Conservation (phyloP, 495 filamentous ascomycete species). For the Wilcoxina mikolae region DNA sequence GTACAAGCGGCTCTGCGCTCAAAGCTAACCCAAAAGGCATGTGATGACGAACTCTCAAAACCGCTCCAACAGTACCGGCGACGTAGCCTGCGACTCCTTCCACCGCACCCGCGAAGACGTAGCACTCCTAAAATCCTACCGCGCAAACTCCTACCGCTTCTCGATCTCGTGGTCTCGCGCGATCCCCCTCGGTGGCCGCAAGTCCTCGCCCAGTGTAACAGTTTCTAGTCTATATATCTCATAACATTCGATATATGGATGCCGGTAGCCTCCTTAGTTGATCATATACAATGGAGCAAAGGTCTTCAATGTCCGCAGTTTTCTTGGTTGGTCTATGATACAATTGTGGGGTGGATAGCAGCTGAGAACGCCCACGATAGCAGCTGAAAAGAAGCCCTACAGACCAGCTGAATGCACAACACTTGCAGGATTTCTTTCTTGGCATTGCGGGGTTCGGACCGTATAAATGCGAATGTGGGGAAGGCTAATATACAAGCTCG, state of each 20-base stretch:
- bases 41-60: no score
- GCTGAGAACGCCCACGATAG: no score
- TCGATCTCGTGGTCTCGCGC: slow-evolving; percentile 31
- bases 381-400: no score
- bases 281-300: slow-evolving; percentile 40
- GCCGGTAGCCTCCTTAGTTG: slow-evolving; percentile 39
- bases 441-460: not conserved
- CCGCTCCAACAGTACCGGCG: slow-evolving; percentile 24
- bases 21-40: no score
- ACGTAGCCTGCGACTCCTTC: slow-evolving; percentile 29
- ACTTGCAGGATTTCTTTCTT: not conserved
- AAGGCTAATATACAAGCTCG: not conserved
- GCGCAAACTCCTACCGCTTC: slow-evolving; percentile 30
- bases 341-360: no score
- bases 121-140: slow-evolving; percentile 25
- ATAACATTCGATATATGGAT: slow-evolving; percentile 36
- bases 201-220: slow-evolving; percentile 32
- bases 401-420: slow-evolving; percentile 31
- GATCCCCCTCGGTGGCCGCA: slow-evolving; percentile 29
- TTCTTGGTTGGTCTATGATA: no score
- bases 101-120: slow-evolving; percentile 28
- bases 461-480: not conserved
- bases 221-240: slow-evolving; percentile 37
- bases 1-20: no score
- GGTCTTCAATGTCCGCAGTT: no score